Evolutionary conservation across 768 basidiomycete species (phyloP).

Genomic region (Rhizopogon sp.): DNA sequence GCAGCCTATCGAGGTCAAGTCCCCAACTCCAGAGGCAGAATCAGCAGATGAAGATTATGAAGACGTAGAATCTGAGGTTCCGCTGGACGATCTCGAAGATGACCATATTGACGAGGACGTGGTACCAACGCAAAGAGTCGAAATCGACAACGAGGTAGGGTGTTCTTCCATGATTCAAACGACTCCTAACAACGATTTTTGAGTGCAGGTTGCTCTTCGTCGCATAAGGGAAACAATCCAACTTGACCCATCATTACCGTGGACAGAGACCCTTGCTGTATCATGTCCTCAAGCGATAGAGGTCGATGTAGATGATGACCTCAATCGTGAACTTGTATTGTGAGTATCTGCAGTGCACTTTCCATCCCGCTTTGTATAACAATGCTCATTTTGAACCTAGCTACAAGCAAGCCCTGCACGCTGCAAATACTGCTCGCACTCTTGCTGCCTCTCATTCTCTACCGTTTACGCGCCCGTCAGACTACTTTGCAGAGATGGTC

Average conservation of each 20-base stretch:
- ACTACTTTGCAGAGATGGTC: slow-evolving; percentile 99
- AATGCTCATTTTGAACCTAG: slow-evolving; percentile 35
- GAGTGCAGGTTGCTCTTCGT: slow-evolving; percentile 61
- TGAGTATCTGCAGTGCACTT: slow-evolving; percentile 35
- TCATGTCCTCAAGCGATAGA: slow-evolving; percentile 70
- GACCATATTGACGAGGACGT: slow-evolving; percentile 69
- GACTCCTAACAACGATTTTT: neutral
- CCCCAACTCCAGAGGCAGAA: slow-evolving; percentile 7
- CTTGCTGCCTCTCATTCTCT: slow-evolving; percentile 77
- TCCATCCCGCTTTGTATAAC: neutral
- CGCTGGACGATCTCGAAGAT: slow-evolving; percentile 65
- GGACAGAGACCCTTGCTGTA: slow-evolving; percentile 79
- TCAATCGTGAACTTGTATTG: slow-evolving; percentile 96
- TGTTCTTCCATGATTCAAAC: slow-evolving; percentile 4
- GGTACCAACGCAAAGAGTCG: slow-evolving; percentile 77
- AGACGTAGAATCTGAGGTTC: slow-evolving; percentile 41
- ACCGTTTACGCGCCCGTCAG: slow-evolving; percentile 86
- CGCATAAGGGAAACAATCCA: slow-evolving; percentile 77
- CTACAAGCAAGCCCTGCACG: slow-evolving; percentile 91
- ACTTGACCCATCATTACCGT: slow-evolving; percentile 68
- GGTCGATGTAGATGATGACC: slow-evolving; percentile 80
- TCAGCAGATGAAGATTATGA: slow-evolving; percentile 13
- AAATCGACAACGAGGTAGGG: slow-evolving; percentile 67
- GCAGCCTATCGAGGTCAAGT: neutral
- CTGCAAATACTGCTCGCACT: slow-evolving; percentile 67